phyloP scores from a whole-genome alignment of 257 asterid species.

The Solanum pinnatisectum region DNA sequence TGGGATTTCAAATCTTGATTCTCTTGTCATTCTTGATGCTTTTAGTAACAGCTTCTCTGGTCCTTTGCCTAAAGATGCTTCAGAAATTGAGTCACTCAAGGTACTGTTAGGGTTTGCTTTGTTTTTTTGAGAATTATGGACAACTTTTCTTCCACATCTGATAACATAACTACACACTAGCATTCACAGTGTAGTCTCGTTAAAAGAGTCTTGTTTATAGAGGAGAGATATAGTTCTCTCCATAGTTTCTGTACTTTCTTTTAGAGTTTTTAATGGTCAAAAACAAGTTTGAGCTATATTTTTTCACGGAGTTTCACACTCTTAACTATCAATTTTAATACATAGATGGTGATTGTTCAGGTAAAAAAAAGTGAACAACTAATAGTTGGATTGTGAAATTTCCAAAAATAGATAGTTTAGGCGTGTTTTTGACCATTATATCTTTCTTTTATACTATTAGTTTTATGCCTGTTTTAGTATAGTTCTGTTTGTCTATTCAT shows the following conservation, averaged over 20 bases:
- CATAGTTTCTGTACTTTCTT: not conserved
- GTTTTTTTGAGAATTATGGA: not conserved
- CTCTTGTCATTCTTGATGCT: slow-evolving; percentile 72
- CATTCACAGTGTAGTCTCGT: not conserved
- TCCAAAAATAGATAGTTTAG: not conserved
- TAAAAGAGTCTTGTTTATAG: not conserved
- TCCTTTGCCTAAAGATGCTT: slow-evolving; percentile 53
- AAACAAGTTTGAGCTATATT: not conserved
- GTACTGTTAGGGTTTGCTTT: slow-evolving; percentile 10
- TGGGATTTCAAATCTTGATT: slow-evolving; percentile 48
- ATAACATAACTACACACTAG: not conserved
- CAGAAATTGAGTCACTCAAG: slow-evolving; percentile 38
- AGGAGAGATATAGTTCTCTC: not conserved
- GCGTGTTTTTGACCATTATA: not conserved
- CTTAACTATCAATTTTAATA: not conserved
- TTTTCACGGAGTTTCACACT: not conserved
- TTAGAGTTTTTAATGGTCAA: not conserved
- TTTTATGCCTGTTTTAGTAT: not conserved
- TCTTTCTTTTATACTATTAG: not conserved
- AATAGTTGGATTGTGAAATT: not conserved
- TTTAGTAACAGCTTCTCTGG: slow-evolving; percentile 96
- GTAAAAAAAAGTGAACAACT: not conserved
- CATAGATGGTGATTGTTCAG: not conserved
- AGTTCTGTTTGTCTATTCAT: not conserved
- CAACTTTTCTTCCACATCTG: not conserved